Evolutionary conservation across 495 filamentous ascomycete genomes (phyloP).

Genomic region (Gamarada debralockiae): DNA sequence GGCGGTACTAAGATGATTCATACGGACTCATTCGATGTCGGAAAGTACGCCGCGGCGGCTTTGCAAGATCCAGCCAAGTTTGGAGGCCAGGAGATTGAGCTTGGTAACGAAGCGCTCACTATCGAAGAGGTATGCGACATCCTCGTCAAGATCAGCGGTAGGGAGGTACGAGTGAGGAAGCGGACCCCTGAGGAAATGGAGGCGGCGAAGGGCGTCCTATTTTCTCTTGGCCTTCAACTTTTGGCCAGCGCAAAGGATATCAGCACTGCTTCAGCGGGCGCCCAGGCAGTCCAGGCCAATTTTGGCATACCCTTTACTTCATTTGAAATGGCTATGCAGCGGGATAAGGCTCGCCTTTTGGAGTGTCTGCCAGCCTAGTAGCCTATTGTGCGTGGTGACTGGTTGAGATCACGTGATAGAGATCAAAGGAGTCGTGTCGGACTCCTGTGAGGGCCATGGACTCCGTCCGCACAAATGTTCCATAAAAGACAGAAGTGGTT

Average conservation of each 20-base stretch:
- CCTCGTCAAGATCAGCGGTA: slow-evolving; percentile 22
- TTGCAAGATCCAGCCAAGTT: slow-evolving; percentile 35
- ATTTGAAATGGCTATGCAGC: slow-evolving; percentile 21
- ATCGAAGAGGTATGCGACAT: slow-evolving; percentile 29
- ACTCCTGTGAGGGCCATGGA: too few relatives aligned
- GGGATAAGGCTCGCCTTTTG: slow-evolving; percentile 22
- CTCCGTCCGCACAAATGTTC: too few relatives aligned
- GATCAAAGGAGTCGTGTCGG: not conserved
- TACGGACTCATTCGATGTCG: slow-evolving; percentile 43
- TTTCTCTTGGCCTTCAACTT: slow-evolving; percentile 14
- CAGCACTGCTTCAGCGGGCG: not conserved
- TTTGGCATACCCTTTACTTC: slow-evolving; percentile 25
- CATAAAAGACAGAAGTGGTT: too few relatives aligned
- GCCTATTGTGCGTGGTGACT: slow-evolving; percentile 1
- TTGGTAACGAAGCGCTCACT: slow-evolving; percentile 35
- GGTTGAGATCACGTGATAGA: not conserved
- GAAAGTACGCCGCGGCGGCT: slow-evolving; percentile 39
- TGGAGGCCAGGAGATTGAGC: slow-evolving; percentile 32
- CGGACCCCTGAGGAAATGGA: slow-evolving; percentile 14
- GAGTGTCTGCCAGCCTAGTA: slow-evolving; percentile 16
- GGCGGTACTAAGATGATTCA: slow-evolving; percentile 33
- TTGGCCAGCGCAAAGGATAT: slow-evolving; percentile 17
- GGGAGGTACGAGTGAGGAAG: slow-evolving; percentile 11
- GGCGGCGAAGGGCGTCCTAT: slow-evolving; percentile 9
- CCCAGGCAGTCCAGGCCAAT: slow-evolving; percentile 15